These are phyloP conservation scores for Nicotiana rustica DNA, from an alignment of 305 asterid genomes.

Conservation along the genomic window DNA sequence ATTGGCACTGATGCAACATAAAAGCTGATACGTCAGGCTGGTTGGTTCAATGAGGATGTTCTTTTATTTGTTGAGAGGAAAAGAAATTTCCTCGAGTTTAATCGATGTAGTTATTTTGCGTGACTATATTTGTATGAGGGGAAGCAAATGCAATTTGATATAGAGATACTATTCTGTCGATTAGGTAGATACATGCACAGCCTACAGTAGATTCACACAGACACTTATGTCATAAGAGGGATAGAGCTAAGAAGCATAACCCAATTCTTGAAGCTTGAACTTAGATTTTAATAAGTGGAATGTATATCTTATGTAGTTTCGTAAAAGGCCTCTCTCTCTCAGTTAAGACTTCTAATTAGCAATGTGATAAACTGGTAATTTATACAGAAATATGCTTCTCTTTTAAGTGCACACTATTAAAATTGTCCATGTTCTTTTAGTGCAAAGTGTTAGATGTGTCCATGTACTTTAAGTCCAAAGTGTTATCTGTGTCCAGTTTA, in stretches of 20 bases:
- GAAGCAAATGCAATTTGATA: slow-evolving; percentile 3
- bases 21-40: background rate
- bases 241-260: background rate
- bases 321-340: background rate
- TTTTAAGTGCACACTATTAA: background rate
- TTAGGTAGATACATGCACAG: background rate
- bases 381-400: background rate
- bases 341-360: background rate
- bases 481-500: background rate
- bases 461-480: background rate
- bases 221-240: background rate
- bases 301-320: background rate
- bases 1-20: slow-evolving; percentile 1
- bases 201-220: background rate
- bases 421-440: background rate
- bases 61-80: background rate
- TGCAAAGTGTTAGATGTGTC: background rate
- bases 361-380: slow-evolving; percentile 3
- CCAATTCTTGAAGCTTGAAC: background rate
- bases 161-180: background rate
- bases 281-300: background rate
- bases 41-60: background rate
- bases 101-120: background rate
- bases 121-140: background rate
- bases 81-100: background rate